A percentile compares a stretch with the other conserved stretches of the same genome.
These are phyloP conservation scores for Zygoascus hellenicus DNA, from an alignment of 1,139 yeast species.

Conservation along the genomic window DNA sequence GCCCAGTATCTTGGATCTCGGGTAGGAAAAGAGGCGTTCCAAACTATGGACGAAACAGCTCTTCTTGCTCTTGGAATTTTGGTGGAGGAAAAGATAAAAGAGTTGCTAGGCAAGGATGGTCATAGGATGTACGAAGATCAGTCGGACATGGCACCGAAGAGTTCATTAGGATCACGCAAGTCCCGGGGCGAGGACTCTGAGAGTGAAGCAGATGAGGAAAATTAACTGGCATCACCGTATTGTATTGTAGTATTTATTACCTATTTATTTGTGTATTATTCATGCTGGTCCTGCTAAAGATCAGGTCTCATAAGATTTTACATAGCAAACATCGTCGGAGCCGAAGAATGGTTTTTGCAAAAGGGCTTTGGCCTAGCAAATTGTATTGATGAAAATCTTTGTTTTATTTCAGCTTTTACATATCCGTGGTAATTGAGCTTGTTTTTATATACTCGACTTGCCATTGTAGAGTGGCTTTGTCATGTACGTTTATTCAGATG, in stretches of 20 bases:
- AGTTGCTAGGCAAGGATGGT: constrained; percentile 24
- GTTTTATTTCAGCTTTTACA: too few species aligned
- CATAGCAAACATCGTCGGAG: too few species aligned
- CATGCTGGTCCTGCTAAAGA: too few species aligned
- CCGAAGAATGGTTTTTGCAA: too few species aligned
- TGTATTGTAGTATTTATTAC: not conserved
- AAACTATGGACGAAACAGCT: constrained; percentile 30
- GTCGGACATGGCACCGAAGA: not conserved
- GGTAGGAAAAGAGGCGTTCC: constrained; percentile 12
- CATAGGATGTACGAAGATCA: constrained; percentile 7
- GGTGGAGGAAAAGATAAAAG: constrained; percentile 30
- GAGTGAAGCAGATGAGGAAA: not conserved
- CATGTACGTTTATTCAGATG: too few species aligned
- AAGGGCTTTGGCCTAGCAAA: too few species aligned
- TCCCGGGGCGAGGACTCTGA: not conserved
- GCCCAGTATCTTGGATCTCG: constrained; percentile 9
- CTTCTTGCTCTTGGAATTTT: constrained; percentile 32
- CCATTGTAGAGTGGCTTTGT: too few species aligned
- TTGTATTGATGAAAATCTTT: too few species aligned
- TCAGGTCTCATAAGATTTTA: too few species aligned
- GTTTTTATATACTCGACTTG: too few species aligned
- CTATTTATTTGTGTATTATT: not conserved
- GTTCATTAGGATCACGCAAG: not conserved
- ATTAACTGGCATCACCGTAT: too few species aligned
- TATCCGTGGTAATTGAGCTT: too few species aligned